phyloP scores from a whole-genome alignment of 495 filamentous ascomycete species.

The Tuber borchii region DNA sequence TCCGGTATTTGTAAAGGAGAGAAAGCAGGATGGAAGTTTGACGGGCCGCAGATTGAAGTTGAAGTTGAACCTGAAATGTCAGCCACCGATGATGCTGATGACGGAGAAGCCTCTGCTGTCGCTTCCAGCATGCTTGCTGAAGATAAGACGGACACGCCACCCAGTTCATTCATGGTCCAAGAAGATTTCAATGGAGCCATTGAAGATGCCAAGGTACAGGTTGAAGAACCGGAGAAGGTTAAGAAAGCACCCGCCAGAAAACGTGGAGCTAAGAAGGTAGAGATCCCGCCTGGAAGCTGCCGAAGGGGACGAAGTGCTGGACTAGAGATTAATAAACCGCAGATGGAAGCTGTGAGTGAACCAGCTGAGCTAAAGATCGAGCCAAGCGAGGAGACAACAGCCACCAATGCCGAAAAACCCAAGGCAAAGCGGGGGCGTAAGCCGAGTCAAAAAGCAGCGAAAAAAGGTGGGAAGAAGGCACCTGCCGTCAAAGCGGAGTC shows the following conservation, averaged over 20 bases:
- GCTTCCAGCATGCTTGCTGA: not conserved
- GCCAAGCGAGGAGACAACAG: not conserved
- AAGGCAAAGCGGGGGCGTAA: conserved; percentile 2
- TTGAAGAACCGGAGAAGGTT: not conserved
- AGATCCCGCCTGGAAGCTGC: not conserved
- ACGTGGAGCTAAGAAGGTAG: conserved; percentile 3
- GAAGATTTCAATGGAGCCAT: not conserved
- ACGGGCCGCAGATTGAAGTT: not conserved
- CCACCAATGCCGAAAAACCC: not conserved
- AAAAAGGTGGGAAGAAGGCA: not conserved
- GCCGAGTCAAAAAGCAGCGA: not conserved
- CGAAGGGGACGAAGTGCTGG: not conserved
- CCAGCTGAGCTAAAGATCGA: not conserved
- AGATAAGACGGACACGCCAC: not conserved
- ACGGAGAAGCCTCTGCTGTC: not conserved
- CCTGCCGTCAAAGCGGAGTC: not conserved
- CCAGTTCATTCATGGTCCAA: not conserved
- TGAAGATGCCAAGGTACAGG: not conserved
- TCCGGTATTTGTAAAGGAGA: not conserved
- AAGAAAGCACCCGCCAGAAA: not conserved
- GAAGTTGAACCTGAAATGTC: not conserved
- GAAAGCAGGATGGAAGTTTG: not conserved
- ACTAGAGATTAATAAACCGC: not conserved
- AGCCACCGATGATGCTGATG: not conserved
- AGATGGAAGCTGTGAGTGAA: not conserved